Evolutionary conservation across 2,329 filamentous ascomycete species (phyloP).

Genomic region (Byssochlamys sp.): DNA sequence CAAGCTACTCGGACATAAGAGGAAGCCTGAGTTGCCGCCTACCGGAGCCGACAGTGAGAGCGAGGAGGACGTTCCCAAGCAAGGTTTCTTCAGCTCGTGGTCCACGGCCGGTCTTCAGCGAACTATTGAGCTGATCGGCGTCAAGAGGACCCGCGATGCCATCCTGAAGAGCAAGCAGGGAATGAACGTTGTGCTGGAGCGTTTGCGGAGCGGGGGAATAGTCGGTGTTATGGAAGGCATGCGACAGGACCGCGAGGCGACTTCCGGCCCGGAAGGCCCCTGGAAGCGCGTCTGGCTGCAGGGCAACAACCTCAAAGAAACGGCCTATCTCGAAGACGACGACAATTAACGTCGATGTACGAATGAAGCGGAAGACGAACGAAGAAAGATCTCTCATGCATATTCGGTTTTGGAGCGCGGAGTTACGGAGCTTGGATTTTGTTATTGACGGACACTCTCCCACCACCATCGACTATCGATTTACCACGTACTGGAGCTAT

Average conservation of each 20-base stretch:
- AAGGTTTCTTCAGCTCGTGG: conserved; percentile 50
- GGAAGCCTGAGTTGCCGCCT: conserved; percentile 27
- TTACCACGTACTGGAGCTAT: neutral
- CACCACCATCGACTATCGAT: neutral
- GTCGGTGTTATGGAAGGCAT: conserved; percentile 63
- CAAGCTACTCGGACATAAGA: conserved; percentile 37
- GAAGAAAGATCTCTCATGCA: neutral
- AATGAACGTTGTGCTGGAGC: conserved; percentile 57
- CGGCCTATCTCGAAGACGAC: conserved; percentile 18
- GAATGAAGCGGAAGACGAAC: neutral
- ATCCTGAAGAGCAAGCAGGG: conserved; percentile 55
- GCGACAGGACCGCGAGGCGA: conserved; percentile 49
- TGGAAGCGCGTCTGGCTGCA: conserved; percentile 36
- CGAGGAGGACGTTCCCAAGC: conserved; percentile 45
- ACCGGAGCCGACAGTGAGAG: conserved; percentile 28
- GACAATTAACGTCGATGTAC: conserved; percentile 13
- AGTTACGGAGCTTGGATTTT: conserved; percentile 5
- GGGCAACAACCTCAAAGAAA: conserved; percentile 19
- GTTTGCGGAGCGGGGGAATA: conserved; percentile 55
- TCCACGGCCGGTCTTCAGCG: conserved; percentile 51
- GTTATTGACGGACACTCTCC: neutral
- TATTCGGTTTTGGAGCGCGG: conserved; percentile 6
- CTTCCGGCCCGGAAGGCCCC: conserved; percentile 28
- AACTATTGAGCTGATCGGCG: conserved; percentile 54
- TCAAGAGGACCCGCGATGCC: conserved; percentile 51